A percentile compares a stretch with the other conserved stretches of the same genome.
Conservation (phyloP, 495 filamentous ascomycete genomes). For the Talaromyces thailandensis region DNA sequence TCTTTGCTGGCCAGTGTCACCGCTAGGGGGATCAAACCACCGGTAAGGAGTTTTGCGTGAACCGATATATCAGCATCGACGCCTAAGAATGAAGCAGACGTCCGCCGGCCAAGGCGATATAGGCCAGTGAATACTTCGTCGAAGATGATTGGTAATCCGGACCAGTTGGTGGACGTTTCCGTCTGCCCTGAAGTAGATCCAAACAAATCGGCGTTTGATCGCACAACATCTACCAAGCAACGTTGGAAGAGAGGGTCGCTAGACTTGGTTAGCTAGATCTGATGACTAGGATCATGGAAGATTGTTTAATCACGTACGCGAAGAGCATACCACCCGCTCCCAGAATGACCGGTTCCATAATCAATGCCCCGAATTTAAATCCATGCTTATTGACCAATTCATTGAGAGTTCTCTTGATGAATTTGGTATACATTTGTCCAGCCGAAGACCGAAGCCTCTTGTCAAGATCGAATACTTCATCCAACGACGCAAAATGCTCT, state of each 20-base stretch:
- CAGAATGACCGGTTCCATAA: conserved; percentile 67
- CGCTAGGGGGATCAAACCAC: conserved; percentile 66
- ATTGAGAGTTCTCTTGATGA: conserved; percentile 45
- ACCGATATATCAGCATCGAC: conserved; percentile 60
- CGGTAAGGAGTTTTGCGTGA: conserved; percentile 71
- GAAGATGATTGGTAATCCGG: conserved; percentile 63
- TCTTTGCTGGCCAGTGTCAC: conserved; percentile 59
- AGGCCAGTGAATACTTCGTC: conserved; percentile 80
- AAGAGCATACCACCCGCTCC: conserved; percentile 74
- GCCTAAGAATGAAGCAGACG: conserved; percentile 55
- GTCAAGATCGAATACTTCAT: conserved; percentile 53
- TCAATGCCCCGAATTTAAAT: conserved; percentile 60
- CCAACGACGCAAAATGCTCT: conserved; percentile 38
- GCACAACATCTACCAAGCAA: conserved; percentile 53
- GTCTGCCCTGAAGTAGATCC: conserved; percentile 5
- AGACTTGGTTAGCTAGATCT: conserved; percentile 10
- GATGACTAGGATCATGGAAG: not conserved
- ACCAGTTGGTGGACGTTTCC: conserved; percentile 38
- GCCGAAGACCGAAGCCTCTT: conserved; percentile 30
- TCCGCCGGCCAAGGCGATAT: conserved; percentile 63
- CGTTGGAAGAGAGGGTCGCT: conserved; percentile 74
- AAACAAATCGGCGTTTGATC: conserved; percentile 45
- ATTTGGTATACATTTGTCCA: conserved; percentile 42
- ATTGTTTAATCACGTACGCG: conserved; percentile 38
- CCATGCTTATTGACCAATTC: conserved; percentile 42